Evolutionary conservation across 805 yeast species (phyloP), one percentile per base, ranked within the genome.

Genomic region (Cyberlindnera euphorbiae): DNA sequence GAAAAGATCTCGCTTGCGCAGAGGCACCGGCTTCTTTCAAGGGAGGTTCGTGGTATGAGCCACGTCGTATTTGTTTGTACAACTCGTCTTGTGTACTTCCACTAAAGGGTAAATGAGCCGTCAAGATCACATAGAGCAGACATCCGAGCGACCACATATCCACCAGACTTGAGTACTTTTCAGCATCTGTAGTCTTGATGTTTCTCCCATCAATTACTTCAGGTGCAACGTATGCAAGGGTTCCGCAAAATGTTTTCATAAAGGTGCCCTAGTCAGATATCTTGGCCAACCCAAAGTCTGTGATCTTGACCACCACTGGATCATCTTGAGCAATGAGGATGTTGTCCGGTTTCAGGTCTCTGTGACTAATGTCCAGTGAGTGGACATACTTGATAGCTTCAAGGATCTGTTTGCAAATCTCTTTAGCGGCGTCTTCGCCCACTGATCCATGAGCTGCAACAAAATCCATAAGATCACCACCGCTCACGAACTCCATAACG

Each of bases 81-180:
- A 93, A 64, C 42, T 84, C 83, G 12, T 84, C 89, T 52, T 90
- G 97, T 0, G 96, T 86, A 35, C 80, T 73, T 1, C 97, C 97
- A 56, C 90, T 87, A 58, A 93, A 93, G 7, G 99, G 99, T 42
- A 90, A 66, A 68, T 87, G 96, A 0, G 93, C 90, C 0, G 98
- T 90, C 36, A 93, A 60, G 17, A 90, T 77, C 4, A 93, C 98
- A 63, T 88, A 93, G 1, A 88, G 82, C 18, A 93, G 63, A 59
- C 99, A 93, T 0, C 98, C 99, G 38, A 93, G 70, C 2, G 97
- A 87, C 99, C 99, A 93, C 73, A 93, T 86, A 58, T 93, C 99
- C 12, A 93, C 97, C 39, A 85, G 70, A 26, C 83, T 80, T 3
- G 96, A 86, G 54, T 93, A 93, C 34, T 59, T 61, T 41, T 50